phyloP scores from a whole-genome alignment of 1,284 basidiomycete genomes.

The Trichosporon asahii region DNA sequence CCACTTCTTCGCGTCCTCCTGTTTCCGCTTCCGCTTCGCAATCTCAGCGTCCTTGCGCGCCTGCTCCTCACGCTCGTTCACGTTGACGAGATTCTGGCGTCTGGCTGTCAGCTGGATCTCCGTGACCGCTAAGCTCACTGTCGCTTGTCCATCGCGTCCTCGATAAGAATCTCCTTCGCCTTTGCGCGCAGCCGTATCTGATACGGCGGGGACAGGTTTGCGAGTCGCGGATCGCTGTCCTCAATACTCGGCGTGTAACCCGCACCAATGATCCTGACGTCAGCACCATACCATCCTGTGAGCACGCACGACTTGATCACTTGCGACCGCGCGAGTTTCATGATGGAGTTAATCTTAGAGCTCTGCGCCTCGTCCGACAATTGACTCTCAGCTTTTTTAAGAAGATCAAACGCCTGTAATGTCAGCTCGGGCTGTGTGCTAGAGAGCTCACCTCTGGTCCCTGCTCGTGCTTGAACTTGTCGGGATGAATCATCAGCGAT shows the following conservation, averaged over 20 bases:
- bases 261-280: conserved; percentile 36
- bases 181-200: conserved; percentile 54
- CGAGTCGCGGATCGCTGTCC: conserved; percentile 51
- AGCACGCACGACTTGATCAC: conserved; percentile 47
- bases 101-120: conserved; percentile 1
- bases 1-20: conserved; percentile 56
- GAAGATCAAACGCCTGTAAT: conserved; percentile 57
- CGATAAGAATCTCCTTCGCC: conserved; percentile 57
- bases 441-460: conserved; percentile 50
- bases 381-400: conserved; percentile 56
- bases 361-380: conserved; percentile 43
- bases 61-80: conserved; percentile 58
- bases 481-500: conserved; percentile 59
- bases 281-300: not conserved
- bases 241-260: conserved; percentile 47
- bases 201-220: conserved; percentile 50
- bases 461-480: conserved; percentile 58
- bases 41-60: conserved; percentile 54
- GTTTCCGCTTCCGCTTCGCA: conserved; percentile 51
- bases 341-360: conserved; percentile 50
- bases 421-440: not conserved
- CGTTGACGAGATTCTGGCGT: conserved; percentile 53
- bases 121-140: conserved; percentile 38
- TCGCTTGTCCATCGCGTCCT: conserved; percentile 56
- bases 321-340: conserved; percentile 45